Conservation (phyloP, 805 yeast genomes). For the Starmerella bacillaris region DNA sequence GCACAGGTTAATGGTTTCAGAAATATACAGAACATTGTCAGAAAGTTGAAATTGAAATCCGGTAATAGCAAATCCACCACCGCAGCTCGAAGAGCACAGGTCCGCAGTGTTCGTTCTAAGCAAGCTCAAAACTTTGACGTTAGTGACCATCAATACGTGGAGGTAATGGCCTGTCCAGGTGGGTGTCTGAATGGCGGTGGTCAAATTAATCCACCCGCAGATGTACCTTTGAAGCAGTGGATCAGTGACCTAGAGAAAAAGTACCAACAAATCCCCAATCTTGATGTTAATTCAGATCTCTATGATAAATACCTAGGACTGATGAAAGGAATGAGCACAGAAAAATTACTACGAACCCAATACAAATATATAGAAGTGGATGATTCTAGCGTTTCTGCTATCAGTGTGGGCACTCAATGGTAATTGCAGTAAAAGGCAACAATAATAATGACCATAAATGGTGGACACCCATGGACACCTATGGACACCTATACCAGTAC, state of each 20-base stretch:
- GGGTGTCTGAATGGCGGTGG: slow-evolving; percentile 98
- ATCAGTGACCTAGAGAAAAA: slow-evolving; percentile 20
- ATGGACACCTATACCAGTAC: too few relatives aligned
- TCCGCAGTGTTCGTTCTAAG: too few relatives aligned
- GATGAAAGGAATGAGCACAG: slow-evolving; percentile 3
- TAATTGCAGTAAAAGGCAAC: too few relatives aligned
- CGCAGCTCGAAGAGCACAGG: slow-evolving; percentile 1
- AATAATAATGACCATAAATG: too few relatives aligned
- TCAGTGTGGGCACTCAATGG: slow-evolving; percentile 18
- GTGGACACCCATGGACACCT: too few relatives aligned
- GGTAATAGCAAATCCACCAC: slow-evolving; percentile 15
- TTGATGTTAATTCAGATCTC: slow-evolving; percentile 6
- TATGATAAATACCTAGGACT: slow-evolving; percentile 3
- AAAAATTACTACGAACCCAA: slow-evolving; percentile 7
- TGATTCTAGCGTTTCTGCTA: slow-evolving; percentile 13
- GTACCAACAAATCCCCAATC: slow-evolving; percentile 21
- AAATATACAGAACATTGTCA: slow-evolving; percentile 81
- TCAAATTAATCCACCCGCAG: slow-evolving; percentile 36
- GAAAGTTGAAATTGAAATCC: slow-evolving; percentile 40
- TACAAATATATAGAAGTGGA: slow-evolving; percentile 15
- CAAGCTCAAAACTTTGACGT: slow-evolving; percentile 31
- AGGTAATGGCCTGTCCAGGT: slow-evolving; percentile 95
- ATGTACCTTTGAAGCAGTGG: slow-evolving; percentile 20
- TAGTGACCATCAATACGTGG: slow-evolving; percentile 57
- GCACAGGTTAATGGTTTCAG: slow-evolving; percentile 77